phyloP scores from a whole-genome alignment of 495 filamentous ascomycete species.

The Xylaria grammica region DNA sequence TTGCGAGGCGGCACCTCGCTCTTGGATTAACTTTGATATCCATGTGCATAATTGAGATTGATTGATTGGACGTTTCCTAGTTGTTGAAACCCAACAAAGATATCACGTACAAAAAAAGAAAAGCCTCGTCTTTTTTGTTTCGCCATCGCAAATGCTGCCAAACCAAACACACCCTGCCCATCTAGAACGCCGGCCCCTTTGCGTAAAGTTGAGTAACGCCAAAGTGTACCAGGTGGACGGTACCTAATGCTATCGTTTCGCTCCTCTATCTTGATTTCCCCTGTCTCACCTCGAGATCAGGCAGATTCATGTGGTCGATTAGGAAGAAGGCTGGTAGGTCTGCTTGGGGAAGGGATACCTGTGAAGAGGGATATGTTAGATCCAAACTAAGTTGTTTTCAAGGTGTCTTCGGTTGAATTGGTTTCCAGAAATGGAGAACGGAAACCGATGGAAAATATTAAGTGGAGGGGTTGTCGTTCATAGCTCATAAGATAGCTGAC shows the following conservation, averaged over 20 bases:
- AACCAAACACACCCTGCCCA: constrained; percentile 18
- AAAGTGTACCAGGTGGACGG: constrained; percentile 32
- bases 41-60: constrained; percentile 7
- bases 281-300: constrained; percentile 23
- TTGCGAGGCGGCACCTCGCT: too few relatives aligned
- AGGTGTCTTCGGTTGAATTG: constrained; percentile 2
- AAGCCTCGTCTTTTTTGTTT: constrained; percentile 15
- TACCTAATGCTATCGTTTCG: constrained; percentile 20
- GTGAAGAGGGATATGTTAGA: constrained; percentile 20
- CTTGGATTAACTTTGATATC: constrained; percentile 13
- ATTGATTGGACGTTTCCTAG: constrained; percentile 26
- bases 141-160: constrained; percentile 25
- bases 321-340: constrained; percentile 62
- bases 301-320: constrained; percentile 27
- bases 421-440: neutral
- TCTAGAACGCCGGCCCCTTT: constrained; percentile 40
- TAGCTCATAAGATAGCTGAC: neutral
- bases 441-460: neutral
- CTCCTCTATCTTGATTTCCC: constrained; percentile 7
- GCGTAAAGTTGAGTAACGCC: constrained; percentile 45
- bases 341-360: constrained; percentile 87
- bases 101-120: constrained; percentile 21
- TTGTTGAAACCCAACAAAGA: constrained; percentile 42
- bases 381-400: constrained; percentile 4
- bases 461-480: constrained; percentile 7